phyloP scores from a whole-genome alignment of 495 filamentous ascomycete species.

The Talaromyces proteolyticus region DNA sequence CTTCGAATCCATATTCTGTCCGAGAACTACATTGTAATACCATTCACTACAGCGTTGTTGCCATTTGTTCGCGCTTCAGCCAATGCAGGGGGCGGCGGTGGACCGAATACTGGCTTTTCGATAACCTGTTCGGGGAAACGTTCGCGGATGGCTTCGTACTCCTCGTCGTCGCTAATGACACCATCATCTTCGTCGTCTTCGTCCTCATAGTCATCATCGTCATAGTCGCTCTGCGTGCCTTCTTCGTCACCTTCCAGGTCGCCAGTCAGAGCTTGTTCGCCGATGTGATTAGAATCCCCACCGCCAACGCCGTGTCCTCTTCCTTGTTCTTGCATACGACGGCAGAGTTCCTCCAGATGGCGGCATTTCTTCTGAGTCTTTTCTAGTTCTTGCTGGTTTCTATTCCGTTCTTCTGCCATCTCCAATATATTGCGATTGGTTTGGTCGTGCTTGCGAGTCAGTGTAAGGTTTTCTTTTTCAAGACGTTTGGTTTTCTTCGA shows the following conservation, averaged over 20 bases:
- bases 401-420: conserved; percentile 94
- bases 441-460: conserved; percentile 87
- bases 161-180: conserved; percentile 56
- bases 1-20: not conserved
- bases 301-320: conserved; percentile 43
- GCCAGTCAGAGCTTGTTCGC: conserved; percentile 43
- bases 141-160: conserved; percentile 47
- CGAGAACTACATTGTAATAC: conserved; percentile 15
- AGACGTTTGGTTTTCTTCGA: conserved; percentile 97
- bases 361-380: conserved; percentile 81
- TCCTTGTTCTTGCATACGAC: conserved; percentile 90
- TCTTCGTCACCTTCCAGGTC: conserved; percentile 66
- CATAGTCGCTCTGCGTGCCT: conserved; percentile 64
- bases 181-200: conserved; percentile 66
- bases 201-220: conserved; percentile 62
- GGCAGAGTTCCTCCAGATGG: conserved; percentile 87
- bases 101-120: conserved; percentile 45
- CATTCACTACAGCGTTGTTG: conserved; percentile 37
- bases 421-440: conserved; percentile 93
- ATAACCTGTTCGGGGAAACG: conserved; percentile 21
- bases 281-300: conserved; percentile 1
- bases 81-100: conserved; percentile 50
- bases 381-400: conserved; percentile 73
- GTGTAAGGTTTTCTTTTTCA: conserved; percentile 89
- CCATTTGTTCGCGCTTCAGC: conserved; percentile 40